A percentile compares a stretch with the other conserved stretches of the same genome.
Evolutionary conservation across 106 monocot genomes (phyloP).

Genomic region (Narthecium ossifragum): DNA sequence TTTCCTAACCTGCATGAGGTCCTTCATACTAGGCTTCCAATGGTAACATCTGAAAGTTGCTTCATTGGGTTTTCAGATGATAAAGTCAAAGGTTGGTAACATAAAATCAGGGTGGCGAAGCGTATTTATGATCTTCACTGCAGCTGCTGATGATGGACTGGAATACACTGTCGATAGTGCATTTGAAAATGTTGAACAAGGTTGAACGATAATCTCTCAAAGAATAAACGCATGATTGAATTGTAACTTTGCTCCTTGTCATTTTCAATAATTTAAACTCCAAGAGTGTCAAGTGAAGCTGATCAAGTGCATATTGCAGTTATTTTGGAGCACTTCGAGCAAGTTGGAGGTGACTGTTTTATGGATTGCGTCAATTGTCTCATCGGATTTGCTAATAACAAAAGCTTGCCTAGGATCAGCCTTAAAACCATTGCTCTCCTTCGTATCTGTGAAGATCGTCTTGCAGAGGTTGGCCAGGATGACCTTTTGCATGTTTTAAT

Average conservation of each 20-base stretch:
- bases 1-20: neutral
- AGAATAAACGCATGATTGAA: too few species aligned
- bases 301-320: too few species aligned
- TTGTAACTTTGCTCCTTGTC: too few species aligned
- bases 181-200: conserved; percentile 99
- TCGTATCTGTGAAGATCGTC: conserved; percentile 97
- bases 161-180: conserved; percentile 92
- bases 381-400: conserved; percentile 96
- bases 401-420: conserved; percentile 74
- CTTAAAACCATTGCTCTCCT: conserved; percentile 97
- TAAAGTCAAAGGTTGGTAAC: conserved; percentile 87
- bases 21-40: too few species aligned
- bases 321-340: conserved; percentile 98
- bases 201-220: too few species aligned
- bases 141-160: conserved; percentile 81
- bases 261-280: too few species aligned
- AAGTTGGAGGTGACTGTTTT: conserved; percentile 97
- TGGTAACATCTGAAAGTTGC: too few species aligned
- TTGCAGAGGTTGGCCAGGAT: conserved; percentile 68
- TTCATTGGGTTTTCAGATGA: conserved; percentile 59
- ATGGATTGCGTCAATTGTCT: conserved; percentile 99
- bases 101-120: conserved; percentile 99
- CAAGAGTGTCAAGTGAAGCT: too few species aligned
- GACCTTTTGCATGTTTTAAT: neutral
- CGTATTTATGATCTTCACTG: conserved; percentile 99